Evolutionary conservation across 306 rosid species (phyloP).

Genomic region (Hylodesmum podocarpum): DNA sequence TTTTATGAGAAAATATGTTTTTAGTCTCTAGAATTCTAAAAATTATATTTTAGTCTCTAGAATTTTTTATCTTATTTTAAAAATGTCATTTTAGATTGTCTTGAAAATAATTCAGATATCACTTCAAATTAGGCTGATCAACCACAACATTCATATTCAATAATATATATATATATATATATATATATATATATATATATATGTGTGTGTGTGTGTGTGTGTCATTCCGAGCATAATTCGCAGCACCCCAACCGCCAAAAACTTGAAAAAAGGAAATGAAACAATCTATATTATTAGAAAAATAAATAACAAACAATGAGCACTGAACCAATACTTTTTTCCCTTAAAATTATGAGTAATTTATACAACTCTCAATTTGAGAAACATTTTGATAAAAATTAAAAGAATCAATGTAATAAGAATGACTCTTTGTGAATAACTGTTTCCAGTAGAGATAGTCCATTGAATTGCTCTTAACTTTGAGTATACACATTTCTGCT

Average conservation of each 20-base stretch:
- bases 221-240: background rate
- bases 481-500: conserved; percentile 3
- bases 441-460: background rate
- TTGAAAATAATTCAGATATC: no score
- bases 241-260: background rate
- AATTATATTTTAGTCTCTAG: no score
- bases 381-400: background rate
- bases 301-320: background rate
- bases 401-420: conserved; percentile 16
- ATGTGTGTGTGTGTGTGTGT: no score
- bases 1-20: no score
- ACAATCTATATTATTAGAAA: background rate
- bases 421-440: background rate
- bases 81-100: no score
- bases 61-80: no score
- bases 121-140: no score
- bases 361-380: conserved; percentile 6
- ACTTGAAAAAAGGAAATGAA: background rate
- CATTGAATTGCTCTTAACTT: conserved; percentile 11
- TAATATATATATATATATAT: no score
- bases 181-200: no score
- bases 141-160: no score
- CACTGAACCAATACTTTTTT: background rate
- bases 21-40: no score
- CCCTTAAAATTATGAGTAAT: background rate